A percentile compares a stretch with the other conserved stretches of the same genome.
These are phyloP conservation scores for Elsinoe australis DNA, from an alignment of 2,329 filamentous ascomycete species.

Conservation along the genomic window DNA sequence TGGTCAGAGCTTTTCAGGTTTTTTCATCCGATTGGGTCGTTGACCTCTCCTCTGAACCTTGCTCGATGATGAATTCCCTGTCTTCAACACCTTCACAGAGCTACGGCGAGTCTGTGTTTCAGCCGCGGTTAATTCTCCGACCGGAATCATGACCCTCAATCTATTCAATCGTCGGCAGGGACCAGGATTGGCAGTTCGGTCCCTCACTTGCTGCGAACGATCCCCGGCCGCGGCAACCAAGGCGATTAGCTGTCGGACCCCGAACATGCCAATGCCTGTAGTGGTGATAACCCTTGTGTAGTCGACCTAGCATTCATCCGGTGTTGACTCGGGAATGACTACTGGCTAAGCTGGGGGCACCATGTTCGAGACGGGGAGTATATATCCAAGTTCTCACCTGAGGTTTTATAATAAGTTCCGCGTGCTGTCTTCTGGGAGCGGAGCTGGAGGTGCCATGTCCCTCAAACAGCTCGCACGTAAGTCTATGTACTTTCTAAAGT, in stretches of 20 bases:
- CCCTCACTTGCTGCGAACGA: background rate
- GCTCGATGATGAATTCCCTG: background rate
- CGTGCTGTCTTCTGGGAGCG: too few relatives aligned
- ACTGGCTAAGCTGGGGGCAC: too few relatives aligned
- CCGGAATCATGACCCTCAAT: slow-evolving; percentile 6
- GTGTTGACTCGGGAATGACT: too few relatives aligned
- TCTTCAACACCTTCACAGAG: background rate
- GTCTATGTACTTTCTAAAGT: too few relatives aligned
- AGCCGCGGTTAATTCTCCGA: slow-evolving; percentile 16
- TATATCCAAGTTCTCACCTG: too few relatives aligned
- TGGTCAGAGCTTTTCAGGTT: slow-evolving; percentile 7
- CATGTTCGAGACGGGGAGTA: too few relatives aligned
- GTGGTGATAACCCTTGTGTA: background rate
- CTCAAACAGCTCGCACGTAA: too few relatives aligned
- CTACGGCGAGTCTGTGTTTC: slow-evolving; percentile 15
- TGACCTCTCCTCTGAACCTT: background rate
- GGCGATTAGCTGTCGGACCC: slow-evolving; percentile 5
- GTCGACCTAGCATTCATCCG: too few relatives aligned
- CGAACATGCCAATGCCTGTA: background rate
- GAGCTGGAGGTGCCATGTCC: too few relatives aligned
- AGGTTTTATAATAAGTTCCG: too few relatives aligned
- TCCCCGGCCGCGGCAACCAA: slow-evolving; percentile 14
- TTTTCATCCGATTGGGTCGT: slow-evolving; percentile 6
- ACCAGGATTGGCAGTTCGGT: background rate
- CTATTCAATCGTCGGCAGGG: background rate